phyloP scores from a whole-genome alignment of 164 flowering plant species.

The Stephania japonica region DNA sequence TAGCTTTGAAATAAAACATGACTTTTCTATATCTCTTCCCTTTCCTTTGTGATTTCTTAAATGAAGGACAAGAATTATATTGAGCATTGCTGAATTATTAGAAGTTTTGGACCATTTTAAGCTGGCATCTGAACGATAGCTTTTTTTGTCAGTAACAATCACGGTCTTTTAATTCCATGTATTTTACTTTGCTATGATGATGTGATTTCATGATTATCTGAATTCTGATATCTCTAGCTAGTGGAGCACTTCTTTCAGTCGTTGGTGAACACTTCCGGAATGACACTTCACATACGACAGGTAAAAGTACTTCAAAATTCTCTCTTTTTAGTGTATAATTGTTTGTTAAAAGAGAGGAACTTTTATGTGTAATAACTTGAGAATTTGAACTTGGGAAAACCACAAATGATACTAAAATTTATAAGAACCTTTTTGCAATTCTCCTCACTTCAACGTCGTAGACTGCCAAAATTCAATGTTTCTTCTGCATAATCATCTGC shows the following conservation, averaged over 20 bases:
- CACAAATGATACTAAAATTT: background rate
- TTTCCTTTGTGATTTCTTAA: too few species aligned
- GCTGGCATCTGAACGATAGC: background rate
- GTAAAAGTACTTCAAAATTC: slow-evolving; percentile 26
- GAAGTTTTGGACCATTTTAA: background rate
- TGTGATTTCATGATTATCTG: background rate
- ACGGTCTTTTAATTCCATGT: background rate
- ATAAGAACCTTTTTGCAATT: background rate
- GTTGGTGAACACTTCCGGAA: slow-evolving; percentile 93
- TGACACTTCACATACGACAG: slow-evolving; percentile 98
- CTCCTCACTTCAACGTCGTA: background rate
- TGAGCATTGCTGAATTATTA: background rate
- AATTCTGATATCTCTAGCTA: slow-evolving; percentile 35
- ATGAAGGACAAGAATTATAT: background rate
- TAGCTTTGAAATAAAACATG: too few species aligned
- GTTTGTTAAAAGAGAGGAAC: background rate
- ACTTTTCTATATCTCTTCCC: too few species aligned
- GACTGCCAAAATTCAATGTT: background rate
- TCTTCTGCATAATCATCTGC: background rate
- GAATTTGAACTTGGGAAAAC: background rate
- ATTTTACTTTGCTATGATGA: background rate
- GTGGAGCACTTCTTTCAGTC: slow-evolving; percentile 99
- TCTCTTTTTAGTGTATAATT: too few species aligned
- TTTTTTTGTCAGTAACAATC: too few species aligned
- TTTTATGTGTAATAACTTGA: background rate